phyloP scores from a whole-genome alignment of 495 filamentous ascomycete species.

The Clavariopsis aquatica region DNA sequence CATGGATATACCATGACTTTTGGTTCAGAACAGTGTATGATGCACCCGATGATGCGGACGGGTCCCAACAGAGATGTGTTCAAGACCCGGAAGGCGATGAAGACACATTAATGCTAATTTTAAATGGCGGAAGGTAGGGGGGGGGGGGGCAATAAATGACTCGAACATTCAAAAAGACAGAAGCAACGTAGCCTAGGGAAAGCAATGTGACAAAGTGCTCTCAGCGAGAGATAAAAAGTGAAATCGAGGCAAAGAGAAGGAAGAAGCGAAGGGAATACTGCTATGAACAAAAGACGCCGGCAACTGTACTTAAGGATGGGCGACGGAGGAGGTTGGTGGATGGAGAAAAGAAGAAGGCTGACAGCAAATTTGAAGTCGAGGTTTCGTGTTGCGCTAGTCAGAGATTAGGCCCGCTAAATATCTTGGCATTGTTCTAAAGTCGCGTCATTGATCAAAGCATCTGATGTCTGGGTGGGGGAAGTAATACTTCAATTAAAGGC shows the following conservation, averaged over 20 bases:
- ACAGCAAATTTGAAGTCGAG: conserved; percentile 8
- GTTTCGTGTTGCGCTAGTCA: conserved; percentile 14
- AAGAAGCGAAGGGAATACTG: neutral
- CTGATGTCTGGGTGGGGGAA: neutral
- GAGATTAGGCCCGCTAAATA: neutral
- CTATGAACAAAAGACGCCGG: neutral
- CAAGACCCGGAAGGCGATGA: no score
- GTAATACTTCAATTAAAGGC: neutral
- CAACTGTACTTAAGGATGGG: neutral
- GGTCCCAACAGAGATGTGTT: neutral
- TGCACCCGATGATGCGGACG: neutral
- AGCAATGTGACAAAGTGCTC: neutral
- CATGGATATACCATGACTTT: neutral
- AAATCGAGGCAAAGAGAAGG: neutral
- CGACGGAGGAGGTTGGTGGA: neutral
- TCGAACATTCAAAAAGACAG: neutral
- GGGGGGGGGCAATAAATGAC: neutral
- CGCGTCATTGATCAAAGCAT: conserved; percentile 5
- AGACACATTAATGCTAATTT: no score
- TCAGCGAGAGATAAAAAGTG: neutral
- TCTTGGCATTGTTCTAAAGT: neutral
- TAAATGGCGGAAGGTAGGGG: neutral
- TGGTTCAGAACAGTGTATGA: neutral
- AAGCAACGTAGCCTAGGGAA: neutral
- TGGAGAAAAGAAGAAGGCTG: neutral